Evolutionary conservation across 495 filamentous ascomycete species (phyloP).

Genomic region (Amorphotheca resinae): DNA sequence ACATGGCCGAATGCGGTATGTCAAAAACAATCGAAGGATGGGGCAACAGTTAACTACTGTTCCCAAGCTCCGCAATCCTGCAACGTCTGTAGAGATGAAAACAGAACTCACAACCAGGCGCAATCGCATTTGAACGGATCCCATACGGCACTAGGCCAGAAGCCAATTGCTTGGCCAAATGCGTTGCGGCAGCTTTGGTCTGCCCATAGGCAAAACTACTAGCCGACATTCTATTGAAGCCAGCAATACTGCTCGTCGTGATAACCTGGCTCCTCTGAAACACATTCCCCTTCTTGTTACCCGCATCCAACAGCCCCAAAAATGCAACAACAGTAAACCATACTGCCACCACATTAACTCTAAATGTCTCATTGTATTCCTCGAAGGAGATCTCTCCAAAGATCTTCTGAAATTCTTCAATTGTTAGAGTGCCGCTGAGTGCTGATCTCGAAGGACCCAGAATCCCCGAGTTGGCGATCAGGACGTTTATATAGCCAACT

Average conservation of each 20-base stretch:
- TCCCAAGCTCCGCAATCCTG: not conserved
- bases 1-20: not conserved
- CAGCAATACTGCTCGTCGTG: constrained; percentile 49
- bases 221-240: constrained; percentile 41
- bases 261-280: constrained; percentile 49
- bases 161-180: constrained; percentile 50
- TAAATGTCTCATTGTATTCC: constrained; percentile 45
- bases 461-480: constrained; percentile 57
- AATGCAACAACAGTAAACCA: constrained; percentile 59
- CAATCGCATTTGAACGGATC: constrained; percentile 52
- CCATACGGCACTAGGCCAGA: constrained; percentile 41
- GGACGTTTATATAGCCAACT: constrained; percentile 45
- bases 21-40: not conserved
- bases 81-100: too few relatives aligned
- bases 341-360: constrained; percentile 46
- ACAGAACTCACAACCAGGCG: constrained; percentile 49
- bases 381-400: constrained; percentile 33
- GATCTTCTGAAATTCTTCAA: constrained; percentile 40
- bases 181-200: constrained; percentile 52
- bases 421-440: constrained; percentile 13
- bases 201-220: constrained; percentile 50
- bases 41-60: too few relatives aligned
- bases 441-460: constrained; percentile 35
- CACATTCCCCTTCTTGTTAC: constrained; percentile 44
- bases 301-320: constrained; percentile 48